These are phyloP conservation scores for Pestalotiopsis sp. DNA, from an alignment of 2,329 filamentous ascomycete species.

Conservation along the genomic window DNA sequence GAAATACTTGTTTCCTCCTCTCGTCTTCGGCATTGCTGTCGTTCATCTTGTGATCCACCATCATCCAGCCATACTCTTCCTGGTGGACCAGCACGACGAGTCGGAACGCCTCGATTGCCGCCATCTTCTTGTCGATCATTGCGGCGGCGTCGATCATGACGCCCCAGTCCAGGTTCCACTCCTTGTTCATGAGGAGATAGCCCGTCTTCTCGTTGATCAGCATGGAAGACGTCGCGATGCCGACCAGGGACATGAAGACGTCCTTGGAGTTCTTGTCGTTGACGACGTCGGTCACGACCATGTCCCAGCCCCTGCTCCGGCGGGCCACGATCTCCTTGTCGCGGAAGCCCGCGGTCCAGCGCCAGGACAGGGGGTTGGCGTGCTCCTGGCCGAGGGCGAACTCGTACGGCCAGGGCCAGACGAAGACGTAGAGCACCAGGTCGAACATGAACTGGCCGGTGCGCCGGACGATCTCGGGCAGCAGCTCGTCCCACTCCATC, in stretches of 20 bases:
- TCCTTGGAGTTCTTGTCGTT: constrained; percentile 51
- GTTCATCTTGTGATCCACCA: constrained; percentile 60
- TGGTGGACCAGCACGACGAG: constrained; percentile 71
- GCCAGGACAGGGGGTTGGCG: constrained; percentile 72
- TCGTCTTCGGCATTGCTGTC: constrained; percentile 59
- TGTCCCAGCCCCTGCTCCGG: constrained; percentile 74
- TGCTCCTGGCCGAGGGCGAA: constrained; percentile 65
- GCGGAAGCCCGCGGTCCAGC: constrained; percentile 75
- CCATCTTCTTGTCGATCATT: constrained; percentile 65
- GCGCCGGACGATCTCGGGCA: constrained; percentile 60
- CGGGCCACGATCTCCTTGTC: constrained; percentile 80
- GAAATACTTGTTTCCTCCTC: constrained; percentile 73
- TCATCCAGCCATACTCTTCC: constrained; percentile 71
- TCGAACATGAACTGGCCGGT: constrained; percentile 72
- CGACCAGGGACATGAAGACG: constrained; percentile 63
- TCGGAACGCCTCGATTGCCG: constrained; percentile 68
- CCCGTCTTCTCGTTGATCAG: constrained; percentile 79
- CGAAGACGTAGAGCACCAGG: constrained; percentile 67
- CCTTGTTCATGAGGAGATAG: constrained; percentile 80
- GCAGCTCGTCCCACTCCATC: constrained; percentile 56
- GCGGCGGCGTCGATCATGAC: constrained; percentile 75
- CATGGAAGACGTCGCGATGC: constrained; percentile 69
- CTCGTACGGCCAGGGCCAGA: constrained; percentile 74
- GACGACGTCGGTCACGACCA: constrained; percentile 57
- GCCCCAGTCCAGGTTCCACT: constrained; percentile 87